Evolutionary conservation across 345 rosid species (phyloP).

Genomic region (Microthlaspi erraticum): DNA sequence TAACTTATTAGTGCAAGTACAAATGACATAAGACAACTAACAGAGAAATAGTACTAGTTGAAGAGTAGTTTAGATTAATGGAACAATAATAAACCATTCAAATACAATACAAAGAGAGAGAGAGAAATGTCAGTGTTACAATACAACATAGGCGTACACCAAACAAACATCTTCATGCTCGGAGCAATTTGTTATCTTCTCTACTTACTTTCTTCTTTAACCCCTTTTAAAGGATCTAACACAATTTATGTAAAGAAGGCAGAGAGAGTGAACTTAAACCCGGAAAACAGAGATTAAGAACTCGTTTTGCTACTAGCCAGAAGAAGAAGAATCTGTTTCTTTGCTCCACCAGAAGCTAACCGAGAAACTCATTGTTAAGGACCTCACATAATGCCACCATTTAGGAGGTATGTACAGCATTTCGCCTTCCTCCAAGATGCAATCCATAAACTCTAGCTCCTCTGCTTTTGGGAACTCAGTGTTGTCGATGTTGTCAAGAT

Average conservation of each 20-base stretch:
- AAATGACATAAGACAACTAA: slow-evolving; percentile 1
- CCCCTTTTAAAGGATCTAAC: background rate
- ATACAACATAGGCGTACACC: slow-evolving; percentile 26
- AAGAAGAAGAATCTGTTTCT: slow-evolving; percentile 40
- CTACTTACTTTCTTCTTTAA: slow-evolving; percentile 20
- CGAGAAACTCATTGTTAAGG: slow-evolving; percentile 79
- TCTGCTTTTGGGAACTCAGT: slow-evolving; percentile 60
- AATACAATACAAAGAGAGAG: slow-evolving; percentile 7
- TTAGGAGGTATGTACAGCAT: slow-evolving; percentile 97
- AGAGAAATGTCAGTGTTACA: slow-evolving; percentile 9
- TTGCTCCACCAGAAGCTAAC: slow-evolving; percentile 97
- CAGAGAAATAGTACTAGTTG: background rate
- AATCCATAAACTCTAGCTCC: slow-evolving; percentile 81
- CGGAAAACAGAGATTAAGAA: slow-evolving; percentile 22
- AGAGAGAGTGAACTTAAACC: slow-evolving; percentile 12
- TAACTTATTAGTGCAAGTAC: background rate
- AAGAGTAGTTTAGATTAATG: background rate
- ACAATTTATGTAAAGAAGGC: slow-evolving; percentile 15
- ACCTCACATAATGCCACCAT: slow-evolving; percentile 99
- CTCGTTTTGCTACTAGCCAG: slow-evolving; percentile 33
- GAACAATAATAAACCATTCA: slow-evolving; percentile 16
- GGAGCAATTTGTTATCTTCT: slow-evolving; percentile 25
- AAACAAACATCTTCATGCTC: slow-evolving; percentile 35
- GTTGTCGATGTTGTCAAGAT: slow-evolving; percentile 76
- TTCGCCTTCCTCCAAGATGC: slow-evolving; percentile 91